Percentiles rank a stretch among this genome's conserved stretches.
These are phyloP conservation scores for Aspergillus fumigatus DNA, from an alignment of 2,329 filamentous ascomycete genomes.

Conservation along the genomic window DNA sequence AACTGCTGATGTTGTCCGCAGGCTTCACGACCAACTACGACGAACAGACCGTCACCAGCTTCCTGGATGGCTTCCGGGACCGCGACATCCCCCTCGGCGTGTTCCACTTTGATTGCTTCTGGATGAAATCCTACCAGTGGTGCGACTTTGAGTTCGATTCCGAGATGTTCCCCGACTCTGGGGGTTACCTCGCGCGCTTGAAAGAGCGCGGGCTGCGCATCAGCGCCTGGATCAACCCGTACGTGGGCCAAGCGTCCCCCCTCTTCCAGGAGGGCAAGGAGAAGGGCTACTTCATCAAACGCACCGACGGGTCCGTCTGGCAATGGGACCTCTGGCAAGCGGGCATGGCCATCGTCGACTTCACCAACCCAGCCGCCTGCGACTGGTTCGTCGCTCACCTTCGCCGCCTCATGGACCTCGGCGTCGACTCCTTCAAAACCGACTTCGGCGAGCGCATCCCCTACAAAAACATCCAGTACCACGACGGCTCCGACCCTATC, in stretches of 20 bases:
- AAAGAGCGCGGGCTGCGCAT: slow-evolving; percentile 63
- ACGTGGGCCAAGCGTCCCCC: slow-evolving; percentile 65
- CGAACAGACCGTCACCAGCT: slow-evolving; percentile 61
- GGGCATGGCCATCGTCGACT: slow-evolving; percentile 69
- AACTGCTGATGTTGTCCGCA: not conserved
- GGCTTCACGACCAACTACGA: slow-evolving; percentile 71
- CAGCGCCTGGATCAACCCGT: slow-evolving; percentile 73
- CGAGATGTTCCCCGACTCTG: slow-evolving; percentile 64
- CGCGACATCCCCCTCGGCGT: slow-evolving; percentile 64
- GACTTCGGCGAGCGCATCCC: slow-evolving; percentile 73
- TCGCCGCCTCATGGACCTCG: slow-evolving; percentile 60
- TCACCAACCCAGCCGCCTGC: slow-evolving; percentile 66
- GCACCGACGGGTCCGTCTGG: slow-evolving; percentile 65
- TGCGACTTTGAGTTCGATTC: slow-evolving; percentile 69
- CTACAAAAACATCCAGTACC: slow-evolving; percentile 60
- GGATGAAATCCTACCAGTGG: slow-evolving; percentile 72
- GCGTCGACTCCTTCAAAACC: slow-evolving; percentile 69
- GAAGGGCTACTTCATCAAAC: slow-evolving; percentile 65
- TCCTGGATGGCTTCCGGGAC: slow-evolving; percentile 64
- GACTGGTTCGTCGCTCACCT: slow-evolving; percentile 62
- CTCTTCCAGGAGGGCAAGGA: slow-evolving; percentile 59
- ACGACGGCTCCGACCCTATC: slow-evolving; percentile 56
- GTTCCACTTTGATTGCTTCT: slow-evolving; percentile 75
- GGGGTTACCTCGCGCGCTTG: slow-evolving; percentile 58
- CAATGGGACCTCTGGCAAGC: slow-evolving; percentile 76